Evolutionary conservation across 2,329 filamentous ascomycete species (phyloP).

Genomic region (Paraconiothyrium sp.): DNA sequence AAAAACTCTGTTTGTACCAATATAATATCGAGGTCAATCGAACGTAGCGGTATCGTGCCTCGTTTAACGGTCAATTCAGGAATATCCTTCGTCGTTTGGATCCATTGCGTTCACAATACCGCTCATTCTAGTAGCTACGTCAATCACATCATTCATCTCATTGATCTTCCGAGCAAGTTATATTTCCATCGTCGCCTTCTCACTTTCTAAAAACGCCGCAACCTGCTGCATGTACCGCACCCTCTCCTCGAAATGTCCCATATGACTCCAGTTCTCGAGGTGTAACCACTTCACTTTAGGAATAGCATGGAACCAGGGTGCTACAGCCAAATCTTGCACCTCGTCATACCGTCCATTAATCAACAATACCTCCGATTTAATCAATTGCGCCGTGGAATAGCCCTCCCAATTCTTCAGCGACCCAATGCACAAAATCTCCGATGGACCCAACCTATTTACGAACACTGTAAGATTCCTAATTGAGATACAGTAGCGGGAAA

Average conservation of each 20-base stretch:
- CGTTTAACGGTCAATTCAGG: too few species aligned
- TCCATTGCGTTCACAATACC: too few species aligned
- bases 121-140: too few species aligned
- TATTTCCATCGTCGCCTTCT: constrained; percentile 30
- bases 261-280: constrained; percentile 20
- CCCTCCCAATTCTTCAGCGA: constrained; percentile 51
- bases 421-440: constrained; percentile 52
- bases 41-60: too few species aligned
- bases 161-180: constrained; percentile 19
- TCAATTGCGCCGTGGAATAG: constrained; percentile 27
- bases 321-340: constrained; percentile 11
- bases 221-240: constrained; percentile 22
- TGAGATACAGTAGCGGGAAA: not conserved
- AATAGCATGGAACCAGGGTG: constrained; percentile 3
- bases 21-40: not conserved
- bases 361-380: constrained; percentile 48
- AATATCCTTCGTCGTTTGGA: too few species aligned
- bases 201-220: constrained; percentile 15
- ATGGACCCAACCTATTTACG: constrained; percentile 21
- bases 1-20: not conserved
- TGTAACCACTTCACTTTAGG: constrained; percentile 22
- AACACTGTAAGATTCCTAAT: not conserved
- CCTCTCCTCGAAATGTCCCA: constrained; percentile 20
- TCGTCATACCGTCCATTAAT: constrained; percentile 57
- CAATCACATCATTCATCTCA: too few species aligned